A percentile compares a stretch with the other conserved stretches of the same genome.
phyloP scores from a whole-genome alignment of 176 grass and related monocot genomes.

The Oryza coarctata region DNA sequence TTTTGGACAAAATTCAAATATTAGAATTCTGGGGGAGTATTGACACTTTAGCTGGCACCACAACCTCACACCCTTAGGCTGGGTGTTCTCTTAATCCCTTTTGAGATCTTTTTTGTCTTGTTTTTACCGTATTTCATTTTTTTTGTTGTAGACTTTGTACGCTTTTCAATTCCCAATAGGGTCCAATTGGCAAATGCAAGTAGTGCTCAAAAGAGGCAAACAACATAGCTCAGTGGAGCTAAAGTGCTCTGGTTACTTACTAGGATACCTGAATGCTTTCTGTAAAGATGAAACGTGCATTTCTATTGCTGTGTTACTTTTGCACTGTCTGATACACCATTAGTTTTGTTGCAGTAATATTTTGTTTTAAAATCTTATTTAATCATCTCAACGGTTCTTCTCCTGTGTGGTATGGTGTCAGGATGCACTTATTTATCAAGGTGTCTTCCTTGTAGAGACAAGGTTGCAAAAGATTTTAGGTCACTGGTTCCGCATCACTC shows the following conservation, averaged over 20 bases:
- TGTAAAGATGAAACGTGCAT: slow-evolving; percentile 20
- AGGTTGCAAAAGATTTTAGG: slow-evolving; percentile 65
- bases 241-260: neutral
- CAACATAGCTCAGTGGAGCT: neutral
- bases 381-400: slow-evolving; percentile 26
- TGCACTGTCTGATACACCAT: neutral
- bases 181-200: neutral
- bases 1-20: no score
- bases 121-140: neutral
- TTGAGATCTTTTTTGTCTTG: neutral
- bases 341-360: neutral
- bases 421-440: slow-evolving; percentile 89
- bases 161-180: no score
- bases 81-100: neutral
- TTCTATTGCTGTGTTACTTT: neutral
- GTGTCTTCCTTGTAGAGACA: slow-evolving; percentile 70
- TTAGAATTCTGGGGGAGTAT: no score
- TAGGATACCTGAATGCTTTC: neutral
- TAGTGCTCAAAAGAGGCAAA: neutral
- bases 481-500: slow-evolving; percentile 67
- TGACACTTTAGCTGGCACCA: neutral
- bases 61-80: neutral
- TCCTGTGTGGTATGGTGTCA: slow-evolving; percentile 40
- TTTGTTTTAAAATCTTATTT: neutral
- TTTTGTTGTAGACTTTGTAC: neutral